Evolutionary conservation across 768 basidiomycete species (phyloP), one percentile per base, ranked within the genome.

Genomic region (Pulveroboletus frians): DNA sequence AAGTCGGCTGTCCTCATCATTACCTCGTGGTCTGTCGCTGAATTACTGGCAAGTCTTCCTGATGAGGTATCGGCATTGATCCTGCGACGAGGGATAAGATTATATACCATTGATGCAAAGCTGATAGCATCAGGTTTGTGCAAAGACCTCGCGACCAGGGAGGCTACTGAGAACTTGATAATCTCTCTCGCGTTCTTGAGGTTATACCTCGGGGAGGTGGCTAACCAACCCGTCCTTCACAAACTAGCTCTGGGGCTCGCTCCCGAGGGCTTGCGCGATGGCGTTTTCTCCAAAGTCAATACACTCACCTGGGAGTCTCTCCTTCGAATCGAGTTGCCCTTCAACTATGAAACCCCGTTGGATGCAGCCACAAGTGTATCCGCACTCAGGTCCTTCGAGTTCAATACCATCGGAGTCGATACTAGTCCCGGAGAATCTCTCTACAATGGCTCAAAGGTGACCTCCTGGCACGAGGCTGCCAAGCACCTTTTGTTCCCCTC

Each of bases 401-500:
- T 79, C 62, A 92, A 92, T 60, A 84, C 90, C 32, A 80, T 91
- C 47, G 78, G 78, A 4, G 79, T 86, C 34, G 80, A 88, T 49
- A 75, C 78, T 3, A 77, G 77, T 32, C 66, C 74, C 46, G 77
- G 80, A 17, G 74, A 83, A 50, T 75, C 77, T 21, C 69, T 81
- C 43, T 76, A 79, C 51, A 81, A 83, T 55, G 80, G 81, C 31
- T 76, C 84, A 15, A 74, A 73, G 50, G 65, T 84, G 37, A 73
- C 78, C 26, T 81, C 84, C 8, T 90, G 89, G 86, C 88, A 94
- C 58, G 83, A 87, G 52, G 88, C 85, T 3, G 90, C 91, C 14
- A 90, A 89, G 58, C 90, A 95, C 60, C 68, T 97, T 29, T 71
- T 97, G 43, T 97, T 96, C 79, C 84, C 88, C 30, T 76, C 85